Evolutionary conservation across 2,329 filamentous ascomycete genomes (phyloP).

Genomic region (Gliomastix tumulicola): DNA sequence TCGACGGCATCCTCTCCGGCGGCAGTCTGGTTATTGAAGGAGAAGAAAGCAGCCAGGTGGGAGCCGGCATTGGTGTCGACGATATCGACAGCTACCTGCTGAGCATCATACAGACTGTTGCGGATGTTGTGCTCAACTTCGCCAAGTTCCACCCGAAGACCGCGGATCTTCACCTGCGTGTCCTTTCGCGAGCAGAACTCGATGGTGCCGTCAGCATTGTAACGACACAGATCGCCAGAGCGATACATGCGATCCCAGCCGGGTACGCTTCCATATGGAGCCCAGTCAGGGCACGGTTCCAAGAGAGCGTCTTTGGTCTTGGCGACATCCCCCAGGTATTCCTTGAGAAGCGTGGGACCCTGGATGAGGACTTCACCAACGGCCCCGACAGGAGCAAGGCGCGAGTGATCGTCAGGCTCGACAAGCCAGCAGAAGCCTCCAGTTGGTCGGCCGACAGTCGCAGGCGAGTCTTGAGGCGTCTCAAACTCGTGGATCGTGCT

Average conservation of each 20-base stretch:
- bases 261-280: constrained; percentile 36
- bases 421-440: constrained; percentile 7
- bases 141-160: constrained; percentile 1
- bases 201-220: constrained; percentile 2
- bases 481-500: constrained; percentile 4
- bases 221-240: constrained; percentile 1
- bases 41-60: constrained; percentile 1
- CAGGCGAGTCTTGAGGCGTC: background rate
- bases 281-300: background rate
- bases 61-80: constrained; percentile 1
- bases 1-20: constrained; percentile 5
- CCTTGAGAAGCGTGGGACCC: constrained; percentile 31
- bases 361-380: constrained; percentile 9
- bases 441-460: constrained; percentile 3
- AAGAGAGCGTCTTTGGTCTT: constrained; percentile 14
- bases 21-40: background rate
- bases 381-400: constrained; percentile 5
- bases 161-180: constrained; percentile 3
- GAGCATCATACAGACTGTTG: background rate
- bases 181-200: constrained; percentile 1
- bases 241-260: background rate
- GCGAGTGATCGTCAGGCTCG: constrained; percentile 3
- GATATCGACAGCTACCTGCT: constrained; percentile 1
- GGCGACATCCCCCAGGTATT: constrained; percentile 32
- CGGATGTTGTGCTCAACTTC: constrained; percentile 2